Evolutionary conservation across 495 filamentous ascomycete genomes (phyloP), one percentile per base, ranked within the genome.

Genomic region (Tuber brumale): DNA sequence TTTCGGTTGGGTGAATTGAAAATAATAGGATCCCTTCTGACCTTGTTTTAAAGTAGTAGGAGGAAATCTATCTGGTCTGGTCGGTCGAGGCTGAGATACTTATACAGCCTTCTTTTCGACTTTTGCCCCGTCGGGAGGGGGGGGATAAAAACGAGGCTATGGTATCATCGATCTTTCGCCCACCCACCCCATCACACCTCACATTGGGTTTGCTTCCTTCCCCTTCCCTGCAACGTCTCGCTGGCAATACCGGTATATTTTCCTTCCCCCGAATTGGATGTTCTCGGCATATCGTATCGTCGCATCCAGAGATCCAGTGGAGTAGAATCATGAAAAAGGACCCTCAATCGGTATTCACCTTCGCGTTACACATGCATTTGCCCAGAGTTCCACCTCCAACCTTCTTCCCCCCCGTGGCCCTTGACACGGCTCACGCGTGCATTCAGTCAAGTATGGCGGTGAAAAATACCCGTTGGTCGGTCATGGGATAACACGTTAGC

Each of bases 1-100:
- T 66, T 66, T 66, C 14, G 57, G 57, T 66, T 66, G 57, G 57
- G 57, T 66, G 57, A 66, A 66, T 66, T 66, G 27, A 66, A 27
- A 66, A 66, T 66, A 66, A 66, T 66, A 35, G 57, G 57, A 35
- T 5, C 57, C 12, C 57, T 66, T 66, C 57, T 66, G 14, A 31
- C 31, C 51, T 61, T 61, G n/a, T 31, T 61, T 61, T 16, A 16
- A 66, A 31, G 57, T 18, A 66, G 27, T 6, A 7, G 27, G 14
- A 0, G n/a, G 57, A 35, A 66, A 66, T 66, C 57, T 66, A 31
- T 66, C 57, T 66, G 57, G 35, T 66, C 57, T 66, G 57, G 57
- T 66, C 27, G 57, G 57, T 66, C 57, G 27, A 19, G 14, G 27
- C 27, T 35, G 2, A 31, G 57, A 66, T 66, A 66, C 57, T 66